Evolutionary conservation across 805 yeast species (phyloP).

Genomic region (Pichia kluyveri): DNA sequence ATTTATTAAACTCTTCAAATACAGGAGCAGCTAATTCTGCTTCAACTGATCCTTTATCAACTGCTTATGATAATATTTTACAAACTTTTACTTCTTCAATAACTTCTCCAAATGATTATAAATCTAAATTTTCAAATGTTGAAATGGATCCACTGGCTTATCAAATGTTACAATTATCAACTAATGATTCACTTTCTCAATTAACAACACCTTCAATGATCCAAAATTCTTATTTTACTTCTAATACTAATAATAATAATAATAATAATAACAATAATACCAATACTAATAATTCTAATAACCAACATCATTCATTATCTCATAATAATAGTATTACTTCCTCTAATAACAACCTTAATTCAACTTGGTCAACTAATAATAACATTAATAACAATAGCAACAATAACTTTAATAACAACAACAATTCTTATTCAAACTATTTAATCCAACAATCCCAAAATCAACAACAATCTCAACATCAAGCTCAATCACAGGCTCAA

Average conservation of each 20-base stretch:
- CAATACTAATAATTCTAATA: neutral
- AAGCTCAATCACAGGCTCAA: neutral
- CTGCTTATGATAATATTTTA: neutral
- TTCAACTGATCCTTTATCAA: neutral
- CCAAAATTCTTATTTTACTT: constrained; percentile 6
- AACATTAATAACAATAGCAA: neutral
- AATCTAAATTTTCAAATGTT: constrained; percentile 12
- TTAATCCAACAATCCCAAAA: constrained; percentile 7
- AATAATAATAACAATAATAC: neutral
- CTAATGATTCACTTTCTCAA: constrained; percentile 10
- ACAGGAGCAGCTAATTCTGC: neutral
- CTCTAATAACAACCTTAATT: constrained; percentile 3
- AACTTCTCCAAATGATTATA: neutral
- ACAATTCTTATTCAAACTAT: neutral
- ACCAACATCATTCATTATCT: neutral
- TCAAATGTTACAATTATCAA: constrained; percentile 19
- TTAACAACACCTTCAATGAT: constrained; percentile 7
- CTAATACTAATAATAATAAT: neutral
- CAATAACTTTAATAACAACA: neutral
- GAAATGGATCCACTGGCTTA: constrained; percentile 23
- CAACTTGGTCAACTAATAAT: neutral
- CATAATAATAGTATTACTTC: constrained; percentile 1
- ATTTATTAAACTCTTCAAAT: neutral
- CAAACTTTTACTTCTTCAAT: neutral
- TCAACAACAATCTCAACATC: neutral